Evolutionary conservation across 2,329 filamentous ascomycete genomes (phyloP).

Genomic region (Fusarium xylarioides): DNA sequence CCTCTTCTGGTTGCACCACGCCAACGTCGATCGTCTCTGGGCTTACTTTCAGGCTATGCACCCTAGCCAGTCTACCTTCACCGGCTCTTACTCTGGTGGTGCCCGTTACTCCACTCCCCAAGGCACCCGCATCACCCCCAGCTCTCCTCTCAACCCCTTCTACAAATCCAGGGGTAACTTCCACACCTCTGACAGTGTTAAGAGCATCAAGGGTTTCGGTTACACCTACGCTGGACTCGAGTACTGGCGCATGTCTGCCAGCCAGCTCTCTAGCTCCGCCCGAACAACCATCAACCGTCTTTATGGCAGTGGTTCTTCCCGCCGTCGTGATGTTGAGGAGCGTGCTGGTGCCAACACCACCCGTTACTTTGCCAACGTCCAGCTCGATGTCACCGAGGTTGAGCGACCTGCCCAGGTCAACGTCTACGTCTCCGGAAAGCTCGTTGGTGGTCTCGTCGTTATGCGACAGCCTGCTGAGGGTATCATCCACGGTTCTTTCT

Average conservation of each 20-base stretch:
- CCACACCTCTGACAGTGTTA: conserved; percentile 53
- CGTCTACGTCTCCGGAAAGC: conserved; percentile 46
- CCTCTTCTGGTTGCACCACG: conserved; percentile 60
- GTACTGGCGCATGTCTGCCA: conserved; percentile 45
- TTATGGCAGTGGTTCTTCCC: conserved; percentile 36
- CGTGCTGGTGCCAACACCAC: conserved; percentile 32
- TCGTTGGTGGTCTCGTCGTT: conserved; percentile 48
- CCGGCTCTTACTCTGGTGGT: conserved; percentile 46
- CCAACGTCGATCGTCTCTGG: conserved; percentile 72
- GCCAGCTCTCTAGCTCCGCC: conserved; percentile 46
- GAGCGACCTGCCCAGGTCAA: conserved; percentile 49
- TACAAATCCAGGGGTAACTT: conserved; percentile 50
- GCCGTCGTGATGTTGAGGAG: conserved; percentile 26
- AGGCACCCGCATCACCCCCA: conserved; percentile 53
- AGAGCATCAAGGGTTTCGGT: conserved; percentile 48
- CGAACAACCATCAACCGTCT: conserved; percentile 47
- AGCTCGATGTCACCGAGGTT: conserved; percentile 48
- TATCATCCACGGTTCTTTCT: conserved; percentile 46
- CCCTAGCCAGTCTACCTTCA: conserved; percentile 49
- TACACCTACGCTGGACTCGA: conserved; percentile 53
- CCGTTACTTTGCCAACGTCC: conserved; percentile 49
- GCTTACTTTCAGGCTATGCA: conserved; percentile 61
- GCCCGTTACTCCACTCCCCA: conserved; percentile 53
- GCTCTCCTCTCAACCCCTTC: conserved; percentile 61
- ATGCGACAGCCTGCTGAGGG: conserved; percentile 49